Conservation (phyloP, 768 basidiomycete genomes). For the Leccinum pellstonianum region DNA sequence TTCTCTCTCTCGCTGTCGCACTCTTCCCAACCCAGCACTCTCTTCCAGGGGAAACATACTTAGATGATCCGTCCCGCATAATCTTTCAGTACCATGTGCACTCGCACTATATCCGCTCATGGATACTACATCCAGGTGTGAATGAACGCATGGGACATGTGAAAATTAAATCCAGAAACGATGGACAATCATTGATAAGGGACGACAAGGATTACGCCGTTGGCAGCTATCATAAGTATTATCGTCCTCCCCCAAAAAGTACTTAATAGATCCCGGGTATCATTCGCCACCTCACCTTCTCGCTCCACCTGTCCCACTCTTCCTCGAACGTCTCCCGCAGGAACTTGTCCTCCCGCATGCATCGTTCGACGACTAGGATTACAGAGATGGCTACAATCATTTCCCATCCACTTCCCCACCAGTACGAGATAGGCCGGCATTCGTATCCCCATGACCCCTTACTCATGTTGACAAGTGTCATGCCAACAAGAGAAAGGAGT, state of each 20-base stretch:
- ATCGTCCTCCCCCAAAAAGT: not conserved
- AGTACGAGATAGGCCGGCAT: slow-evolving; percentile 1
- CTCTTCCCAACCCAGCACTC: slow-evolving; percentile 2
- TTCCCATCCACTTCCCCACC: slow-evolving; percentile 14
- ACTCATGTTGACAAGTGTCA: slow-evolving; percentile 8
- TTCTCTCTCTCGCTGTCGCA: not conserved
- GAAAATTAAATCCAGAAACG: not conserved
- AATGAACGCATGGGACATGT: not conserved
- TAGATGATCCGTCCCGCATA: slow-evolving; percentile 6
- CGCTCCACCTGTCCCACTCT: slow-evolving; percentile 17
- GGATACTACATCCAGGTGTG: not conserved
- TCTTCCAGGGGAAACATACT: slow-evolving; percentile 25
- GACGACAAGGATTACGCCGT: not conserved
- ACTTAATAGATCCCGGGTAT: slow-evolving; percentile 14
- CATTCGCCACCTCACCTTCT: slow-evolving; percentile 8
- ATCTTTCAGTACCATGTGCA: not conserved
- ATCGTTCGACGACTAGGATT: slow-evolving; percentile 3
- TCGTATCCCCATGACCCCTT: slow-evolving; percentile 18
- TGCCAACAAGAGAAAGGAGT: slow-evolving; percentile 2
- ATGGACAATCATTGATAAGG: not conserved
- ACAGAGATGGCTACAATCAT: not conserved
- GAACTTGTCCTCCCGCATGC: slow-evolving; percentile 8
- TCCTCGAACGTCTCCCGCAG: slow-evolving; percentile 6
- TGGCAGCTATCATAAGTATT: not conserved
- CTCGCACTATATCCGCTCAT: not conserved